phyloP scores from a whole-genome alignment of 2,329 filamentous ascomycete genomes.

The Fusarium proliferatum region DNA sequence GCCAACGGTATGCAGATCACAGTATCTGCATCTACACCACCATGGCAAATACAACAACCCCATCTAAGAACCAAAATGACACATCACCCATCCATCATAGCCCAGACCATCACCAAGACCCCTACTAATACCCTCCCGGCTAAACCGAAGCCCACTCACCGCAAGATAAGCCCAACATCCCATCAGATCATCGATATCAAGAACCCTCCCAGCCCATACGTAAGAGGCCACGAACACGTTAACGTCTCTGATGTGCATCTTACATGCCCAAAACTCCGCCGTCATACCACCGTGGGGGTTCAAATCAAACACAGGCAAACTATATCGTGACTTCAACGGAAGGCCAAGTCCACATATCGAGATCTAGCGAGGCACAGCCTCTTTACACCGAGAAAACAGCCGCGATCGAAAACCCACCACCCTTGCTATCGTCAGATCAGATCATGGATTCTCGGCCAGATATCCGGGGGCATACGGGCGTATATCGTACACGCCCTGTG shows the following conservation, averaged over 20 bases:
- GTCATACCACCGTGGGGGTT: conserved; percentile 14
- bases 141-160: conserved; percentile 24
- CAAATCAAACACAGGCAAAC: not conserved
- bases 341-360: conserved; percentile 28
- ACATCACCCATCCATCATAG: not conserved
- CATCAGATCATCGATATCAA: conserved; percentile 23
- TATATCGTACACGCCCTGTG: conserved; percentile 1
- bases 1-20: not conserved
- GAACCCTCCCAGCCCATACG: conserved; percentile 3
- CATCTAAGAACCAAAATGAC: not conserved
- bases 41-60: conserved; percentile 11
- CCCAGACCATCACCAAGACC: not conserved
- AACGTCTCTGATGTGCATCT: not conserved
- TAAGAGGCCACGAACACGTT: conserved; percentile 1
- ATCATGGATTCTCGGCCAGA: conserved; percentile 35
- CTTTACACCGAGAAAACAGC: conserved; percentile 31
- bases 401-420: conserved; percentile 5
- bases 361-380: conserved; percentile 3
- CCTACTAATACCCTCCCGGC: not conserved
- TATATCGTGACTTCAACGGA: conserved; percentile 11
- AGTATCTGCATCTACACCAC: conserved; percentile 7
- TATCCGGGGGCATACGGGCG: conserved; percentile 17
- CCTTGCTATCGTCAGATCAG: conserved; percentile 26
- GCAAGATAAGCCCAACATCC: conserved; percentile 19
- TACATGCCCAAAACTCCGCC: not conserved